Evolutionary conservation across 441 rosid genomes (phyloP).

Genomic region (Kokia cookei): DNA sequence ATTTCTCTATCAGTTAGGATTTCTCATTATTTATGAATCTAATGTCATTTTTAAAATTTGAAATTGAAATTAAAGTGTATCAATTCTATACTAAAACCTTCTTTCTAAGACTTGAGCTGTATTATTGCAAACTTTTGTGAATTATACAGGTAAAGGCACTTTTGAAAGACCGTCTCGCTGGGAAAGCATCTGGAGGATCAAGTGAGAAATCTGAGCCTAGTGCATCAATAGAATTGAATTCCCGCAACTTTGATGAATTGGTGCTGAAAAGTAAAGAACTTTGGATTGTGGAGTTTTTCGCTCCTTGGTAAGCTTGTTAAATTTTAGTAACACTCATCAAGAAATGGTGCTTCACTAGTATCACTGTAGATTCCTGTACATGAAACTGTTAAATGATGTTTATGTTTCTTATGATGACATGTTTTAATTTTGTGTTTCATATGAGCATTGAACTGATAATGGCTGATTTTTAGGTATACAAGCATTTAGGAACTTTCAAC

Average conservation of each 20-base stretch:
- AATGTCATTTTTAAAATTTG: neutral
- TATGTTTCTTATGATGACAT: neutral
- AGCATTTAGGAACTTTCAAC: neutral
- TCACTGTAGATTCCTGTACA: neutral
- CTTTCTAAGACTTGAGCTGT: neutral
- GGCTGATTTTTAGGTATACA: neutral
- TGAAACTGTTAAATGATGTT: neutral
- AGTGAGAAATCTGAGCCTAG: slow-evolving; percentile 76
- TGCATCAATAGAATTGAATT: slow-evolving; percentile 71
- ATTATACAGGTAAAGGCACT: slow-evolving; percentile 64
- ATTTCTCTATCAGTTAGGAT: neutral
- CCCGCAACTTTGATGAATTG: slow-evolving; percentile 84
- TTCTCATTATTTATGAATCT: neutral
- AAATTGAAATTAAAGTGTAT: neutral
- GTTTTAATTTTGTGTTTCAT: neutral
- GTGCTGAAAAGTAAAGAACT: slow-evolving; percentile 92
- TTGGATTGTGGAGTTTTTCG: slow-evolving; percentile 97
- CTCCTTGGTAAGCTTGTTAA: slow-evolving; percentile 75
- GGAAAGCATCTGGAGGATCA: slow-evolving; percentile 74
- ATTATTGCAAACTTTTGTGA: neutral
- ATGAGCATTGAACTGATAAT: neutral
- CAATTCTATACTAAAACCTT: neutral
- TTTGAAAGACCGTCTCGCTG: slow-evolving; percentile 82
- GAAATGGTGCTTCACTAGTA: neutral
- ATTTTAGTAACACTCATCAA: neutral